Conservation (phyloP, 208 protist genomes). For the Herpetomonas muscarum region DNA sequence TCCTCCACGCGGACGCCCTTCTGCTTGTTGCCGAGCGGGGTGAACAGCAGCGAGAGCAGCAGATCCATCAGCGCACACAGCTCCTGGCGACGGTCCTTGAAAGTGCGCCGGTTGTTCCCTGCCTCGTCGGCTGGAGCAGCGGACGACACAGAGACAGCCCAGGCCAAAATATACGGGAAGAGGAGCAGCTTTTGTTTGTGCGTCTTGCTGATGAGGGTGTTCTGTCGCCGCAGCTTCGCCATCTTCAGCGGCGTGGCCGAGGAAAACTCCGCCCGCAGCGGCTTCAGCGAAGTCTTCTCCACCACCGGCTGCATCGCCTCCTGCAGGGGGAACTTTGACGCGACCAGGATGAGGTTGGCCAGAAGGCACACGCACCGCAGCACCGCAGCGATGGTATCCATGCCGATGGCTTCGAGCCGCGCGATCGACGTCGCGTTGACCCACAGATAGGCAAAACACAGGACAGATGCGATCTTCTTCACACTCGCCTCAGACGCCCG, state of each 20-base stretch:
- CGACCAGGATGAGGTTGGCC: slow-evolving; percentile 71
- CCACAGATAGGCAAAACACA: slow-evolving; percentile 77
- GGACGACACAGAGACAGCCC: slow-evolving; percentile 58
- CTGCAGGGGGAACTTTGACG: slow-evolving; percentile 32
- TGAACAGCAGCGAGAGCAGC: slow-evolving; percentile 59
- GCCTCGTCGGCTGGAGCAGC: slow-evolving; percentile 11
- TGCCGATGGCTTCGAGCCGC: slow-evolving; percentile 71
- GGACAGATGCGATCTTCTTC: slow-evolving; percentile 53
- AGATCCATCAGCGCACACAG: slow-evolving; percentile 74
- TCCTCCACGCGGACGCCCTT: slow-evolving; percentile 40
- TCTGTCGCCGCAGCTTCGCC: slow-evolving; percentile 44
- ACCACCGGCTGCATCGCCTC: slow-evolving; percentile 50
- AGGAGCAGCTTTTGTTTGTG: slow-evolving; percentile 82
- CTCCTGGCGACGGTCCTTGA: slow-evolving; percentile 37
- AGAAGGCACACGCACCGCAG: slow-evolving; percentile 59
- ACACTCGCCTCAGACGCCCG: slow-evolving; percentile 73
- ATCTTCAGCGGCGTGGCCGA: slow-evolving; percentile 50
- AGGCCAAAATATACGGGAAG: slow-evolving; percentile 70
- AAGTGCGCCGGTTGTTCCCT: slow-evolving; percentile 8
- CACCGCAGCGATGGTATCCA: slow-evolving; percentile 62
- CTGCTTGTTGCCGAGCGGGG: slow-evolving; percentile 29
- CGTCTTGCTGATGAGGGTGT: slow-evolving; percentile 58
- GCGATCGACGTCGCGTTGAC: slow-evolving; percentile 63
- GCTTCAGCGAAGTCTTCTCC: slow-evolving; percentile 47
- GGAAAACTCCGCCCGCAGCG: slow-evolving; percentile 59